phyloP scores from a whole-genome alignment of 805 yeast genomes.

The Candida michaelii region DNA sequence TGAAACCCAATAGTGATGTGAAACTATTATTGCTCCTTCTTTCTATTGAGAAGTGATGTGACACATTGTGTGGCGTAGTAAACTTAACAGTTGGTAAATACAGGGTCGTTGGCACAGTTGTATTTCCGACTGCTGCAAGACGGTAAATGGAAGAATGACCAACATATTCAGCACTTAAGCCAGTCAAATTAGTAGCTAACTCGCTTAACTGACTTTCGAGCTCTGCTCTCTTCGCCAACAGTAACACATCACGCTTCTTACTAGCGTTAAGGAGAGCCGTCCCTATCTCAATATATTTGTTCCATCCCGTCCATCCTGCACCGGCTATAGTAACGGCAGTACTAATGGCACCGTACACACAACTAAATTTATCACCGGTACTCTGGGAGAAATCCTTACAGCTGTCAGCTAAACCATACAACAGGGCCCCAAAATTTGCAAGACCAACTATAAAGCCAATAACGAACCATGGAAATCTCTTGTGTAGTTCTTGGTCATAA shows the following conservation, averaged over 20 bases:
- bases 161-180: too few species aligned
- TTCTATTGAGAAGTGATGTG: too few species aligned
- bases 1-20: too few species aligned
- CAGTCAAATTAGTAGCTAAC: not conserved
- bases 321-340: not conserved
- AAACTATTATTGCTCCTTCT: too few species aligned
- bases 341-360: not conserved
- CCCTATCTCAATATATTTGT: not conserved
- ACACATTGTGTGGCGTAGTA: too few species aligned
- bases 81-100: too few species aligned
- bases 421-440: constrained; percentile 1
- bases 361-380: constrained; percentile 1
- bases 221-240: not conserved
- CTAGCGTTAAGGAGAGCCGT: not conserved
- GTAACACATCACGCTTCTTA: not conserved
- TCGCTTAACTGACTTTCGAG: not conserved
- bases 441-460: not conserved
- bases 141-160: too few species aligned
- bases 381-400: not conserved
- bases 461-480: not conserved
- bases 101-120: too few species aligned
- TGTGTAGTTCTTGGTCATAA: not conserved
- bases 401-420: not conserved
- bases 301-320: constrained; percentile 1
- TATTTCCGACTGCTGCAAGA: too few species aligned